phyloP scores from a whole-genome alignment of 2,329 filamentous ascomycete species.

The Reticulascus tulasneorum region DNA sequence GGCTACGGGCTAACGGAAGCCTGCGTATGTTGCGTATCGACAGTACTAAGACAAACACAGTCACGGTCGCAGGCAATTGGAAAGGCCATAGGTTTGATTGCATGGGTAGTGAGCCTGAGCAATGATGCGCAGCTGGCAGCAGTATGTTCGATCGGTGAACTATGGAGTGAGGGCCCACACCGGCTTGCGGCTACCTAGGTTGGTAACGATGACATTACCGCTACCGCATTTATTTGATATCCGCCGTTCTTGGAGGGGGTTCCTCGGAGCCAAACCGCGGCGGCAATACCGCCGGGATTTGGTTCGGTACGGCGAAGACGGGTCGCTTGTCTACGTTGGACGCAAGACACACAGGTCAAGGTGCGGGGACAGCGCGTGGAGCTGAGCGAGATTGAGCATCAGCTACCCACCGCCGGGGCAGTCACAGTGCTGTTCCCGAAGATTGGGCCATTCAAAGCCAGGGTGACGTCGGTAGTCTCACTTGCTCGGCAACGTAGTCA shows the following conservation, averaged over 20 bases:
- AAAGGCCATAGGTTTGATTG: background rate
- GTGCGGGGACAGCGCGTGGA: constrained; percentile 49
- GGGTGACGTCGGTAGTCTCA: too few species aligned
- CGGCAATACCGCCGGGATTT: constrained; percentile 37
- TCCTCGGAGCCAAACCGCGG: constrained; percentile 35
- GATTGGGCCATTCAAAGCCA: too few species aligned
- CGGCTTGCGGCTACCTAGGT: background rate
- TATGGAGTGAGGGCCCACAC: background rate
- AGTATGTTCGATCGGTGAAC: background rate
- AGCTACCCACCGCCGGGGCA: too few species aligned
- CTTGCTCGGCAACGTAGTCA: too few species aligned
- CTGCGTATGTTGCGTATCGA: background rate
- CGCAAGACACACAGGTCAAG: constrained; percentile 51
- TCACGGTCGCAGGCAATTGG: background rate
- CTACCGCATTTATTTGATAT: too few species aligned
- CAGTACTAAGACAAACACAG: background rate
- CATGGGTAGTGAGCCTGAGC: background rate
- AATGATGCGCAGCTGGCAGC: background rate
- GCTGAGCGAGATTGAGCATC: constrained; percentile 21
- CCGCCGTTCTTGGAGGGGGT: constrained; percentile 43
- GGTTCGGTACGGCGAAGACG: constrained; percentile 48
- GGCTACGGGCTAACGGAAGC: constrained; percentile 22
- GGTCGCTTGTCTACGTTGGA: constrained; percentile 39
- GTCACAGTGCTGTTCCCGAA: too few species aligned
- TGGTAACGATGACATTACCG: too few species aligned